Conservation (phyloP, 2,329 filamentous ascomycete species). For the Rhinocladiella mackenziei region DNA sequence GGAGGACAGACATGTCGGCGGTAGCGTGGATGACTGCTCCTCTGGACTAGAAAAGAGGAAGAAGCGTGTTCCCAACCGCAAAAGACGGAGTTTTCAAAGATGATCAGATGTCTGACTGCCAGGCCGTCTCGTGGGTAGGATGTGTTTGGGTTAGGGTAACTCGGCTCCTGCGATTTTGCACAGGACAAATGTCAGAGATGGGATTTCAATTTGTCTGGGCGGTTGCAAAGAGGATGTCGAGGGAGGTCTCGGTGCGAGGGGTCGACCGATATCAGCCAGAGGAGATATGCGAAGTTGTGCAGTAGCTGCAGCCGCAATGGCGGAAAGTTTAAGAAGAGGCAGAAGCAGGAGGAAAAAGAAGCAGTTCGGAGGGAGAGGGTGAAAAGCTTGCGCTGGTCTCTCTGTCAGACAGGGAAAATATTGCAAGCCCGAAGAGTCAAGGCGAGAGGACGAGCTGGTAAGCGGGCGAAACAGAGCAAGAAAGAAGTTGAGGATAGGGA, state of each 20-base stretch:
- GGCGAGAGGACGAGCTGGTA: too few relatives aligned
- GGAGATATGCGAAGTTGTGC: not conserved
- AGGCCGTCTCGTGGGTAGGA: not conserved
- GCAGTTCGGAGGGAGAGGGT: not conserved
- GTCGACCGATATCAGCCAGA: not conserved
- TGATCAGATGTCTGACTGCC: too few relatives aligned
- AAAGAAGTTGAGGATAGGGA: too few relatives aligned
- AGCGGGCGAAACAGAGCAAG: too few relatives aligned
- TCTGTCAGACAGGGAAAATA: too few relatives aligned
- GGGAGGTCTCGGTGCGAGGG: not conserved
- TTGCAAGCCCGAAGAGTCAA: too few relatives aligned
- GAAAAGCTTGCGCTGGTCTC: too few relatives aligned
- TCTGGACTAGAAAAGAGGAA: not conserved
- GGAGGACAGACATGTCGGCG: slow-evolving; percentile 24
- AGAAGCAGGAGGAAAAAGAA: not conserved
- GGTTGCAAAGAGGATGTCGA: not conserved
- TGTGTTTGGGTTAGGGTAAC: too few relatives aligned
- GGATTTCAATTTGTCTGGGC: not conserved
- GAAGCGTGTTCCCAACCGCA: too few relatives aligned
- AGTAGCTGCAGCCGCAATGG: not conserved
- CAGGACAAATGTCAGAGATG: too few relatives aligned
- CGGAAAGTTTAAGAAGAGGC: not conserved
- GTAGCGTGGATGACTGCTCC: not conserved
- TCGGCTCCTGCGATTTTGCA: too few relatives aligned
- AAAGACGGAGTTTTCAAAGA: too few relatives aligned